Evolutionary conservation across 2,329 filamentous ascomycete species (phyloP), one percentile per base, ranked within the genome.

Genomic region (Gaeumannomyces tritici): DNA sequence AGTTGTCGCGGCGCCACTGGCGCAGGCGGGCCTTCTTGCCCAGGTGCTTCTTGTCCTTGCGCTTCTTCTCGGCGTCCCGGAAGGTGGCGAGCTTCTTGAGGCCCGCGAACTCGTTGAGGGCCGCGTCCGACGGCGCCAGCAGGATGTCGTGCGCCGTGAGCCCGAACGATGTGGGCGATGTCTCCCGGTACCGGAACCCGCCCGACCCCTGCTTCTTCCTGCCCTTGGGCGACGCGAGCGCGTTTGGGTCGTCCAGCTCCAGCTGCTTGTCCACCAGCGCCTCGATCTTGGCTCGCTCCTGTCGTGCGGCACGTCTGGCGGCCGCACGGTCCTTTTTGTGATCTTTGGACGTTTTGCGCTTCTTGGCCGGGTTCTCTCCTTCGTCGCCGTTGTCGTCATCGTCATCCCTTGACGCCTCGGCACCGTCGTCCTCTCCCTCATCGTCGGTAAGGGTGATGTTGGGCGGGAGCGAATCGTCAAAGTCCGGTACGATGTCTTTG

Each of bases 61-160:
- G 82, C 81, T 98, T 98, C 83, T 96, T 95, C 69, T 93, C 90
- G 3, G 82, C 79, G 72, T 97, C 93, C 63, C 95, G 84, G 79
- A 95, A 99, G 6, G 90, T 82, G 5, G 93, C 93, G 64, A 97
- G 84, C 78, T 97, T 98, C 83, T 99, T 99, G 70, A 99, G 79
- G 8, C 95, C 93, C 6, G 89, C 93, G 71, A 89, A 99, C 67
- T 93, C 83, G 74, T 99, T 99, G 66, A 99, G 84, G 62, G 88
- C 86, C 58, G 85, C 80, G 76, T 99, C 95, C 57, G 89, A 89
- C 0, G 93, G 91, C 67, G 96, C 91, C 72, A 88, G 82, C 42
- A 99, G 83, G 69, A 99, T 98, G 74, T 99, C 95, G 65, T 88
- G 85, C 1, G 93, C 81, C 0, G 91, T 96, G 70, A 99, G 86